Percentiles rank a stretch among this genome's conserved stretches.
phyloP scores from a whole-genome alignment of 768 basidiomycete genomes.

The Trichaptum fuscoviolaceum region DNA sequence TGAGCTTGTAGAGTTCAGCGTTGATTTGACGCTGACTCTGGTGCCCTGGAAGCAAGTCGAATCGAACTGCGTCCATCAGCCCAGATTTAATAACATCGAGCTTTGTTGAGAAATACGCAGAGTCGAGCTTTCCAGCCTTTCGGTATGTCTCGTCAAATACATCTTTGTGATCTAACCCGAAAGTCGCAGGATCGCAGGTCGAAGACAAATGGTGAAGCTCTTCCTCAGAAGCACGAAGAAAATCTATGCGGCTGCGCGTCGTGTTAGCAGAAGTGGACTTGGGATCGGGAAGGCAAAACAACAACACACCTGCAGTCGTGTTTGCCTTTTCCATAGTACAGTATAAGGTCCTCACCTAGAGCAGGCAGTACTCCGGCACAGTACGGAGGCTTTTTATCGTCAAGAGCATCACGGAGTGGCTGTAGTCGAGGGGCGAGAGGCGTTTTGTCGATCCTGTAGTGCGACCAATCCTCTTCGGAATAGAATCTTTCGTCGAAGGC shows the following conservation, averaged over 20 bases:
- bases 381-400: constrained; percentile 15
- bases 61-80: constrained; percentile 23
- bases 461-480: neutral
- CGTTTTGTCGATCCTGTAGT: neutral
- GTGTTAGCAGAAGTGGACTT: neutral
- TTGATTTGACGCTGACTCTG: constrained; percentile 17
- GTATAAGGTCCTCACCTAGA: constrained; percentile 7
- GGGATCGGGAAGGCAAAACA: neutral
- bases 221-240: constrained; percentile 5
- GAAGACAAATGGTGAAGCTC: constrained; percentile 12
- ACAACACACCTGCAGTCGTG: neutral
- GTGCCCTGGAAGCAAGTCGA: constrained; percentile 19
- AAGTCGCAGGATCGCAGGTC: constrained; percentile 32
- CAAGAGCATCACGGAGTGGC: constrained; percentile 8
- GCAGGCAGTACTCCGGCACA: constrained; percentile 12
- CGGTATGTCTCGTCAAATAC: constrained; percentile 41
- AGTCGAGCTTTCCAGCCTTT: constrained; percentile 41
- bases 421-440: constrained; percentile 7
- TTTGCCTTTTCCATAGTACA: constrained; percentile 11
- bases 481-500: neutral
- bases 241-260: constrained; percentile 11
- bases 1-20: constrained; percentile 40
- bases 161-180: constrained; percentile 31
- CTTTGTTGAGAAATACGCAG: constrained; percentile 27
- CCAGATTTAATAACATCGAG: constrained; percentile 26